Evolutionary conservation across 2,329 filamentous ascomycete species (phyloP), one percentile per base, ranked within the genome.

Genomic region (Epichloe coenophiala): DNA sequence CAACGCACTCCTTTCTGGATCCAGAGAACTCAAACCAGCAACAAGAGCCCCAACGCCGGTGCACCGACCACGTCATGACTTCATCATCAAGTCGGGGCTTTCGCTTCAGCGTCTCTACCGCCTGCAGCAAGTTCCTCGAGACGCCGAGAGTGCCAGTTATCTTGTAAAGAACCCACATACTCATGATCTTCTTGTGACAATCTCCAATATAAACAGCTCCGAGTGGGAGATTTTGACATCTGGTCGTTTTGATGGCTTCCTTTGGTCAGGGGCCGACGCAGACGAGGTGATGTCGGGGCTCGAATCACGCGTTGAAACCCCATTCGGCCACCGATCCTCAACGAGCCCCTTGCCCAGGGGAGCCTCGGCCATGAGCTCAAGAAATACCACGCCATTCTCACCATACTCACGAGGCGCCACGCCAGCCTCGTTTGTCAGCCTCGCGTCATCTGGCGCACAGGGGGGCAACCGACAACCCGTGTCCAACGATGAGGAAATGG

Each of bases 141-240:
- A 95, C 60, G 86, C 89, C 17, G 89, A 96, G 64, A 82, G 83
- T 5, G 87, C 86, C 12, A 82, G 93, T 58, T 96, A 88, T 63
- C 78, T 97, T 45, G 77, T 96, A 55, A 88, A 85, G 64, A 85
- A 96, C 63, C 82, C 83, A 0, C 74, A 79, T 12, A 80, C 93
- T 46, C 91, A 97, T 64, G 85, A 93, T 60, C 81, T 95, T 35
- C 79, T 97, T 3, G 83, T 88, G 40, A 95, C 91, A 0, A 76
- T 96, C 47, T 83, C 86, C 37, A 88, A 90, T 48, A 93, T 97
- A 58, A 93, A 85, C 62, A 79, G 83, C 45, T 86, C 87, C n/a
- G 91, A 97, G 66, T 97, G 91, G 91, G 91, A 96, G 55, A 95
- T 97, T 50, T 75, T 97, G 12, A 88, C 85, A 4, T 96, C 91